Evolutionary conservation across 495 filamentous ascomycete species (phyloP), one percentile per base, ranked within the genome.

Genomic region (Neurospora pannonica): DNA sequence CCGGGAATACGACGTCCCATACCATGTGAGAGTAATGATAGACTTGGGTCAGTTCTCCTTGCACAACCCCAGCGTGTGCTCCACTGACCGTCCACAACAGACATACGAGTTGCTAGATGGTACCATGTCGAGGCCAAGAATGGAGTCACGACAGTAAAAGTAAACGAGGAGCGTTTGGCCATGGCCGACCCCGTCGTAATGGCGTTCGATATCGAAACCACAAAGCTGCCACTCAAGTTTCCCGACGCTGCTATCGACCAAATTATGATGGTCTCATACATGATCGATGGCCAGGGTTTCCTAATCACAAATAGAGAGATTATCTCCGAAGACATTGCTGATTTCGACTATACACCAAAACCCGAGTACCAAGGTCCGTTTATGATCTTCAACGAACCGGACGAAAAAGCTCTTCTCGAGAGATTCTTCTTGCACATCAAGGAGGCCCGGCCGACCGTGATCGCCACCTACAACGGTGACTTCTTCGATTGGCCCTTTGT

Each of bases 401-500:
- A 98, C 80, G 96, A 99, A 82, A 94, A 94, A 79, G 89, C 84
- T 0, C 82, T 97, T 1, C 82, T 99, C 19, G 94, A 98, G 76
- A 88, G 97, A 38, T 99, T 99, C 82, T 98, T 98, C 77, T 87
- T 93, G 21, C 95, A 97, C 78, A 92, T 99, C 80, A 98, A 98
- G 80, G 93, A 97, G 80, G 94, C 94, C 4, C 90, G 92, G 72
- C 96, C 96, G 2, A 98, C 94, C 0, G 94, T 99, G 19, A 98
- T 99, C 79, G 96, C 95, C 19, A 98, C 97, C 5, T 99, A 99
- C 86, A 99, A 99, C 92, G 96, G 96, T 82, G 96, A 99, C 87
- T 99, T 98, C 78, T 99, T 99, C 89, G 96, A 99, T 89, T 99
- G 96, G 96, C 96, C 97, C 0, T 99, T 96, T 78, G 94, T 99